Evolutionary conservation across 305 asterid genomes (phyloP), one percentile per base, ranked within the genome.

Genomic region (Fraxinus paxiana): DNA sequence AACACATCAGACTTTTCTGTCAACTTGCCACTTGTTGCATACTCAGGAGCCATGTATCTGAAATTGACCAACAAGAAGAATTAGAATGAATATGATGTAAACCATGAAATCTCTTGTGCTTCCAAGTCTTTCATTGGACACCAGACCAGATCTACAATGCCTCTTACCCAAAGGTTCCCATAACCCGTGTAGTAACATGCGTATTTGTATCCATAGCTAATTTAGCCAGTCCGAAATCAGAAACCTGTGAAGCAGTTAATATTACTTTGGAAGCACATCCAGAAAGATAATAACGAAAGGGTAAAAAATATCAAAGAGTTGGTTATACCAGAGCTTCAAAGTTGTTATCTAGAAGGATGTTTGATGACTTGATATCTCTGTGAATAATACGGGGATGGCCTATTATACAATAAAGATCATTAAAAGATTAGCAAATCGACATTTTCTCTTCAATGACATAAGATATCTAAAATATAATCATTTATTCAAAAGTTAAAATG

Each of bases 1-100:
- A 76, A 94, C 73, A 94, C 90, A 2, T 94, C 98, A 0, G 97
- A 93, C 83, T 93, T 95, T 69, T 93, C 98, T 20, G 97, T 95
- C 81, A 95, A 84, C 86, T 91, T 95, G 75, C 98, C 98, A 87
- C 94, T 95, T 41, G 93, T 87, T 87, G 98, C 98, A 89, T 95
- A 95, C 86, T 95, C 98, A 67, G 98, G 98, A 82, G 98, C 98
- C 98, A 94, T 93, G 88, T 94, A 94, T 81, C 98, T 94, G 93
- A 84, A 73, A 65, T 79, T 22, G 63, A 82, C 67, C 81, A 13
- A 51, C 12, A 15, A 77, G 20, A 81, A 30, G 35, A 77, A 67
- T 79, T 71, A 76, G 81, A 83, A 22, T 18, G 63, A 77, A 22
- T 31, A 51, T 35, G 59, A 75, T 18, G n/a, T 6, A 54, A 31